Conservation (phyloP, 306 rosid species). For the Casuarina equisetifolia region DNA sequence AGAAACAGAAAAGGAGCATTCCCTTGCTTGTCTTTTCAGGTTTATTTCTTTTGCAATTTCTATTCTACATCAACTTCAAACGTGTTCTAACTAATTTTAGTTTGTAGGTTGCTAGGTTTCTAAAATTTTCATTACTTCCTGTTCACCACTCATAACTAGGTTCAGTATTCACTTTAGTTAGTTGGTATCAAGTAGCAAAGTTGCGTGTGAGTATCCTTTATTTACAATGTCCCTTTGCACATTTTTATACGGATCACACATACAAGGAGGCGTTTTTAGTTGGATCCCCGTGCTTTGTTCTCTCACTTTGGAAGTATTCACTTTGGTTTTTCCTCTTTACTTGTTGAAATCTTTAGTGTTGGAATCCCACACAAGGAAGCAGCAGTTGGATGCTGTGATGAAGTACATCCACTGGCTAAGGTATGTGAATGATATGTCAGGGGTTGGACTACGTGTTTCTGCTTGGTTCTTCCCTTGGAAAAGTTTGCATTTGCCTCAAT, state of each 20-base stretch:
- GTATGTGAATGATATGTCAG: slow-evolving; percentile 11
- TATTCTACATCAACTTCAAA: neutral
- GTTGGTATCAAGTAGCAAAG: neutral
- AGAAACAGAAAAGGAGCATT: neutral
- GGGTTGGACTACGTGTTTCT: neutral
- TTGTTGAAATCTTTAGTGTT: slow-evolving; percentile 30
- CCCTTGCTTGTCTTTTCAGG: neutral
- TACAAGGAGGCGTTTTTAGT: neutral
- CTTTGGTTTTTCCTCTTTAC: neutral
- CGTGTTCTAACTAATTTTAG: neutral
- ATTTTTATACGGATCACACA: neutral
- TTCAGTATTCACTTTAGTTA: neutral
- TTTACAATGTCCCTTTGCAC: neutral
- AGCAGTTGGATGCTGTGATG: slow-evolving; percentile 37
- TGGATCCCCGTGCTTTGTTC: neutral
- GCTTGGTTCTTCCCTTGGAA: neutral
- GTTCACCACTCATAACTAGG: neutral
- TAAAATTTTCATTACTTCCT: neutral
- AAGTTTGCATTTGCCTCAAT: neutral
- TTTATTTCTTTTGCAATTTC: neutral
- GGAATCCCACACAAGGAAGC: slow-evolving; percentile 55
- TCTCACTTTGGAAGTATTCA: too few relatives aligned
- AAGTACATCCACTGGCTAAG: slow-evolving; percentile 52
- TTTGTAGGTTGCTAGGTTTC: neutral
- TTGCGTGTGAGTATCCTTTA: neutral